Conservation (phyloP, 305 asterid species). For the Fraxinus dipetala region DNA sequence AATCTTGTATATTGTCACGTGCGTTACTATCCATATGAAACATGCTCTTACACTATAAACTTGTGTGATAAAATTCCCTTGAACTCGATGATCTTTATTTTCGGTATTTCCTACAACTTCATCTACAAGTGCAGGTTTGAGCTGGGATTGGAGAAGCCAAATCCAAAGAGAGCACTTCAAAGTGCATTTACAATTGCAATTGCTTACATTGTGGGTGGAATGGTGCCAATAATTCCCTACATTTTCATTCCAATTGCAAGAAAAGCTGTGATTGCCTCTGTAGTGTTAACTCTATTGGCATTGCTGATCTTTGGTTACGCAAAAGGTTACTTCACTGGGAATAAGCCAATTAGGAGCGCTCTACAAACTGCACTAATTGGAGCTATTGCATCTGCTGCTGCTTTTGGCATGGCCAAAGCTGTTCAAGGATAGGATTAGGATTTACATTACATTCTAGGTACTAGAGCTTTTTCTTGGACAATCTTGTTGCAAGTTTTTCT, state of each 20-base stretch:
- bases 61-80: background rate
- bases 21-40: background rate
- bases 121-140: constrained; percentile 58
- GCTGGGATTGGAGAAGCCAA: constrained; percentile 90
- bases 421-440: constrained; percentile 45
- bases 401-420: constrained; percentile 80
- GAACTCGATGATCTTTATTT: background rate
- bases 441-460: background rate
- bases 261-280: constrained; percentile 68
- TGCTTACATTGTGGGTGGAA: constrained; percentile 79
- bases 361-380: constrained; percentile 80
- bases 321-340: constrained; percentile 81
- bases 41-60: background rate
- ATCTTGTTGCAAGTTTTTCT: background rate
- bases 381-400: constrained; percentile 95
- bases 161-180: constrained; percentile 78
- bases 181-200: constrained; percentile 79
- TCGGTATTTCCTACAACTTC: background rate
- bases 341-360: constrained; percentile 65
- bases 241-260: constrained; percentile 55
- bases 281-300: constrained; percentile 59
- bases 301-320: constrained; percentile 72
- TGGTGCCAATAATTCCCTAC: constrained; percentile 80
- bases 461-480: background rate
- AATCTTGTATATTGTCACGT: background rate